A percentile compares a stretch with the other conserved stretches of the same genome.
phyloP scores from a whole-genome alignment of 2,329 filamentous ascomycete genomes.

The Clonostachys sp. region DNA sequence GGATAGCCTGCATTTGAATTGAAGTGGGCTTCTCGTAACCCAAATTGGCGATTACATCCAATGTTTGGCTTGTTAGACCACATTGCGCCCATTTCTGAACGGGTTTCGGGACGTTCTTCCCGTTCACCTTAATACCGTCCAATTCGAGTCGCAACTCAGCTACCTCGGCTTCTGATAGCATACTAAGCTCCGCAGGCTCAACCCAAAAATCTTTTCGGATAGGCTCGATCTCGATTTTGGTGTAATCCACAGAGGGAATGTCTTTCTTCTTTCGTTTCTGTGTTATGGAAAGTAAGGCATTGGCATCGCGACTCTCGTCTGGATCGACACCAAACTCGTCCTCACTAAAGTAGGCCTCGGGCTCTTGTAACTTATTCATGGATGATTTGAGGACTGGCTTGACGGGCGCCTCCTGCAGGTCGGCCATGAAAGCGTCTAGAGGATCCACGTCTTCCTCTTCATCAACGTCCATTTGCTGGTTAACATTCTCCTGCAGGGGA shows the following conservation, averaged over 20 bases:
- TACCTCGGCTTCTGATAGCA: slow-evolving; percentile 81
- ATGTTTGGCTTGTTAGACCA: slow-evolving; percentile 78
- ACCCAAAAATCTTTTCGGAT: slow-evolving; percentile 95
- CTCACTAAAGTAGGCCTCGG: slow-evolving; percentile 84
- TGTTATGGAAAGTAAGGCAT: slow-evolving; percentile 46
- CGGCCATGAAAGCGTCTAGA: slow-evolving; percentile 94
- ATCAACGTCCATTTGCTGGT: slow-evolving; percentile 54
- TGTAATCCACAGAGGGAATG: slow-evolving; percentile 81
- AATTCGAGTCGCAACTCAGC: slow-evolving; percentile 78
- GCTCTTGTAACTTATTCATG: slow-evolving; percentile 57
- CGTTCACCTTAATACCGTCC: slow-evolving; percentile 91
- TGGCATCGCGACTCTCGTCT: slow-evolving; percentile 41
- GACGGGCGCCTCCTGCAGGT: slow-evolving; percentile 51
- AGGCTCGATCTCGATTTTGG: slow-evolving; percentile 76
- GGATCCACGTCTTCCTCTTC: slow-evolving; percentile 75
- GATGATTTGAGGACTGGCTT: slow-evolving; percentile 26
- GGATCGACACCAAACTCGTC: slow-evolving; percentile 61
- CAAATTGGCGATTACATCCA: slow-evolving; percentile 78
- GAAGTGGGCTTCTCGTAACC: slow-evolving; percentile 87
- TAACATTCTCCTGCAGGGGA: not conserved
- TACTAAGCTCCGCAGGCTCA: slow-evolving; percentile 77
- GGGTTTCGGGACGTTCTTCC: slow-evolving; percentile 84
- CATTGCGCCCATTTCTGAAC: slow-evolving; percentile 97
- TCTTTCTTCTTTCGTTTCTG: slow-evolving; percentile 88
- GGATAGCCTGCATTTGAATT: slow-evolving; percentile 93